phyloP scores from a whole-genome alignment of 2,329 filamentous ascomycete genomes.

The Bipolaris cookei region DNA sequence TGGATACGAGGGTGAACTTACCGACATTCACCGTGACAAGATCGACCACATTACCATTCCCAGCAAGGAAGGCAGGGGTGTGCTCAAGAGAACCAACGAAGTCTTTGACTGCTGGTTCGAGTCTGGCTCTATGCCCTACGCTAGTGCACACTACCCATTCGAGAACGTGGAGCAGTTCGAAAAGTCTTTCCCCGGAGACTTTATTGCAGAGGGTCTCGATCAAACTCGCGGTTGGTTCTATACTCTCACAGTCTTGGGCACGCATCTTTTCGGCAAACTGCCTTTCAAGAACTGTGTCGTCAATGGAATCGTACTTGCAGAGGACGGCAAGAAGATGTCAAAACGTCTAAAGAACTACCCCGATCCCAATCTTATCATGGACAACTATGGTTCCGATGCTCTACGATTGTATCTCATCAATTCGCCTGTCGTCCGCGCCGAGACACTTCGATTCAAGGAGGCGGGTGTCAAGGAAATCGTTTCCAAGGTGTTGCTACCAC shows the following conservation, averaged over 20 bases:
- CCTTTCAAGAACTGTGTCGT: conserved; percentile 97
- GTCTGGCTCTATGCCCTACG: conserved; percentile 94
- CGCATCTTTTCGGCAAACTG: conserved; percentile 80
- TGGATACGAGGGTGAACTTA: conserved; percentile 82
- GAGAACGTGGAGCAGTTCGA: conserved; percentile 84
- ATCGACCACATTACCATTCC: conserved; percentile 95
- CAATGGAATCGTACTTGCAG: conserved; percentile 90
- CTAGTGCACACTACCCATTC: conserved; percentile 89
- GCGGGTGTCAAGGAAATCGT: conserved; percentile 93
- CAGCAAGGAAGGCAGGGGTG: conserved; percentile 83
- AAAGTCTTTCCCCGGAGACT: conserved; percentile 85
- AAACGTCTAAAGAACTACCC: conserved; percentile 97
- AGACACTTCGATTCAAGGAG: conserved; percentile 91
- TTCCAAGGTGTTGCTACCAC: conserved; percentile 83
- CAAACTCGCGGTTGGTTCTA: conserved; percentile 98
- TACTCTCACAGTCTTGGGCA: conserved; percentile 85
- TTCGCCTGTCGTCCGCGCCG: conserved; percentile 90
- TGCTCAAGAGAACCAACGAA: conserved; percentile 80
- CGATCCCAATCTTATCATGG: conserved; percentile 81
- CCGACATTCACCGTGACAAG: conserved; percentile 89
- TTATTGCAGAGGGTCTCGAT: conserved; percentile 91
- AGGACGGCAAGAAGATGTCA: conserved; percentile 98
- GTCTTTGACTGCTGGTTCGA: conserved; percentile 99
- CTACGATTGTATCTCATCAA: conserved; percentile 96
- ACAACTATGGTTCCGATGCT: conserved; percentile 89